phyloP scores from a whole-genome alignment of 2,329 filamentous ascomycete species.

The Penicillium sp. region DNA sequence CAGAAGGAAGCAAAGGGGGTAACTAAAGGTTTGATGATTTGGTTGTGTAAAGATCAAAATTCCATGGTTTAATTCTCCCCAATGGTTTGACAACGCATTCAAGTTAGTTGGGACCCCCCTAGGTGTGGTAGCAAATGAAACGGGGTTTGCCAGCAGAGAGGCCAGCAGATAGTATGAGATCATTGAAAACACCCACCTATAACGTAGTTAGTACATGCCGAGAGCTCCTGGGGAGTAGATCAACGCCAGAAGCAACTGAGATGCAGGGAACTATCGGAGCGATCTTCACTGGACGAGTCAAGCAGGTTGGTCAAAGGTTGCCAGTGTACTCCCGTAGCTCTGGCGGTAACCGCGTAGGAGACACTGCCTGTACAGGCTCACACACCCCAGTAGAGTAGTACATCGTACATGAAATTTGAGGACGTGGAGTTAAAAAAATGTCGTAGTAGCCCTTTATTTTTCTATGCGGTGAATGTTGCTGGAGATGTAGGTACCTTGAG shows the following conservation, averaged over 20 bases:
- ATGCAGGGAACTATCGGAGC: conserved; percentile 6
- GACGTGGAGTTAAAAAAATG: neutral
- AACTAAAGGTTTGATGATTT: neutral
- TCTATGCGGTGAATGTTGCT: neutral
- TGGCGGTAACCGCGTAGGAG: neutral
- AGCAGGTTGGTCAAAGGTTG: conserved; percentile 6
- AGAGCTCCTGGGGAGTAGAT: neutral
- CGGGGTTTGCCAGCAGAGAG: neutral
- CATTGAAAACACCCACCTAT: neutral
- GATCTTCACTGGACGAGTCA: conserved; percentile 14
- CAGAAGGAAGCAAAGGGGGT: conserved; percentile 2
- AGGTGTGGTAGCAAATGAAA: neutral
- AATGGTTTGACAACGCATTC: neutral
- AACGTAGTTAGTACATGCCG: neutral
- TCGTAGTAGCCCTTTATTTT: neutral
- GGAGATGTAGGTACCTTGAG: neutral
- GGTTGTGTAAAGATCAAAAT: neutral
- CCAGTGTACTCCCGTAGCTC: neutral
- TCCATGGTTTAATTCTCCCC: neutral
- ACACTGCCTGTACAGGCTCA: neutral
- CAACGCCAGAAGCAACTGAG: neutral
- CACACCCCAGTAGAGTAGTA: neutral
- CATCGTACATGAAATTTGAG: neutral
- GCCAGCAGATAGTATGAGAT: neutral
- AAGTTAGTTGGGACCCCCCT: neutral